A percentile compares a stretch with the other conserved stretches of the same genome.
phyloP scores from a whole-genome alignment of 768 basidiomycete species.

The Crassisporium funariophilum region DNA sequence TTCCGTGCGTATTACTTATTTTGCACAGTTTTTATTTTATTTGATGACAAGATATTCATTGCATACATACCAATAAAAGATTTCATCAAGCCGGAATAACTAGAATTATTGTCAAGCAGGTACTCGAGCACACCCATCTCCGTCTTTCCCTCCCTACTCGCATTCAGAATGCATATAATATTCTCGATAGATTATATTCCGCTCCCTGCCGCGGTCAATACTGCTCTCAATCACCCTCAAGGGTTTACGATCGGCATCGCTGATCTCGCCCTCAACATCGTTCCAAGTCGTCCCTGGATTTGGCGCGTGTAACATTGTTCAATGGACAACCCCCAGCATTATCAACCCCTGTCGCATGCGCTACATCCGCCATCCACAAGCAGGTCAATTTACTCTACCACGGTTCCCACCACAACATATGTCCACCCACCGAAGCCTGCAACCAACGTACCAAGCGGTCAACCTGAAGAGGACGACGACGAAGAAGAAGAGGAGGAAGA shows the following conservation, averaged over 20 bases:
- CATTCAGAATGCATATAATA: slow-evolving; percentile 5
- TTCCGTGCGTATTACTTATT: slow-evolving; percentile 18
- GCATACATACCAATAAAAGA: slow-evolving; percentile 33
- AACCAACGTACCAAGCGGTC: slow-evolving; percentile 12
- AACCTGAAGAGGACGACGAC: slow-evolving; percentile 44
- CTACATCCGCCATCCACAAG: slow-evolving; percentile 57
- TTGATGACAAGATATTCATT: slow-evolving; percentile 32
- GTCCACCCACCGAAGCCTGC: slow-evolving; percentile 27
- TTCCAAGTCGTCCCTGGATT: no score
- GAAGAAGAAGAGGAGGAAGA: slow-evolving; percentile 66
- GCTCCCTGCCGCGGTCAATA: no score
- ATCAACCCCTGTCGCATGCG: slow-evolving; percentile 81
- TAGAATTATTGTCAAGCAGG: slow-evolving; percentile 25
- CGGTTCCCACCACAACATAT: slow-evolving; percentile 22
- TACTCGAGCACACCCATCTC: slow-evolving; percentile 13
- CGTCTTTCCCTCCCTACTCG: slow-evolving; percentile 9
- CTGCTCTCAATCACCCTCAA: no score
- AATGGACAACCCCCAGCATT: slow-evolving; percentile 77
- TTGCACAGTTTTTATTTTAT: slow-evolving; percentile 25
- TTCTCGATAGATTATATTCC: no score
- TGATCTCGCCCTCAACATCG: no score
- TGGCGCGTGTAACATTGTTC: slow-evolving; percentile 1
- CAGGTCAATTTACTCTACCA: slow-evolving; percentile 25
- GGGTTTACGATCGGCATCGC: no score
- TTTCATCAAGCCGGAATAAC: slow-evolving; percentile 31